Evolutionary conservation across 352 stramenopile species (phyloP).

Genomic region (Phytophthora aleatoria): DNA sequence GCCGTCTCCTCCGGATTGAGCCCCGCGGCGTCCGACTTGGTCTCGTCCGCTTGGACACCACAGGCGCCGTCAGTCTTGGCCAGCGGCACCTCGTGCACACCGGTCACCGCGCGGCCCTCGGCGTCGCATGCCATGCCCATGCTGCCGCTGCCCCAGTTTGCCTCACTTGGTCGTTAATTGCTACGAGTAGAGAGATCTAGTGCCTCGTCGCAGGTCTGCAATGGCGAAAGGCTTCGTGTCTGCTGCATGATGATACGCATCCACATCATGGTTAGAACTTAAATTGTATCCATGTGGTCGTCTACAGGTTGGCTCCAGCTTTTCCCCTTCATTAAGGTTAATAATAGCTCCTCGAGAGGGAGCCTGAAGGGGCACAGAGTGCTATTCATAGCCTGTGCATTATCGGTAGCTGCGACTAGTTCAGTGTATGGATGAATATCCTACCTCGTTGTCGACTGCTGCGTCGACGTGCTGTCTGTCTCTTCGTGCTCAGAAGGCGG

Average conservation of each 20-base stretch:
- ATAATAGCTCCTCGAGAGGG: constrained; percentile 1
- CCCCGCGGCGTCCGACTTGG: constrained; percentile 15
- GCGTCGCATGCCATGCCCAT: constrained; percentile 78
- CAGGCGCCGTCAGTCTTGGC: constrained; percentile 22
- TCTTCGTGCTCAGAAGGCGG: constrained; percentile 1
- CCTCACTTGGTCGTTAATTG: constrained; percentile 30
- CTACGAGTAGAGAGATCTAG: constrained; percentile 6
- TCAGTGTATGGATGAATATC: constrained; percentile 5
- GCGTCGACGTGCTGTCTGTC: constrained; percentile 4
- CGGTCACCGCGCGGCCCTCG: constrained; percentile 42
- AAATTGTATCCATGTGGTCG: constrained; percentile 11
- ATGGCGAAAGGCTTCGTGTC: constrained; percentile 10
- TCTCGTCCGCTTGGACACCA: constrained; percentile 19
- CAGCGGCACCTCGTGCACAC: constrained; percentile 25
- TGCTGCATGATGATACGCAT: constrained; percentile 17
- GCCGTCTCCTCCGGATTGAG: constrained; percentile 84
- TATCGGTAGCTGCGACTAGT: neutral
- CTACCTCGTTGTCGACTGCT: constrained; percentile 14
- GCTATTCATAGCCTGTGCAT: constrained; percentile 22
- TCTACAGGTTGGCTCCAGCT: constrained; percentile 13
- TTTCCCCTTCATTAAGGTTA: neutral
- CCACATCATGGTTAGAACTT: neutral
- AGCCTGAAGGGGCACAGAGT: constrained; percentile 28
- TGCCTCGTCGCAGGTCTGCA: constrained; percentile 23
- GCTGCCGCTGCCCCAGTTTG: constrained; percentile 27